Evolutionary conservation across 225 moss, liverwort and hornwort species (phyloP).

Genomic region (Physcomitrellopsis africana): DNA sequence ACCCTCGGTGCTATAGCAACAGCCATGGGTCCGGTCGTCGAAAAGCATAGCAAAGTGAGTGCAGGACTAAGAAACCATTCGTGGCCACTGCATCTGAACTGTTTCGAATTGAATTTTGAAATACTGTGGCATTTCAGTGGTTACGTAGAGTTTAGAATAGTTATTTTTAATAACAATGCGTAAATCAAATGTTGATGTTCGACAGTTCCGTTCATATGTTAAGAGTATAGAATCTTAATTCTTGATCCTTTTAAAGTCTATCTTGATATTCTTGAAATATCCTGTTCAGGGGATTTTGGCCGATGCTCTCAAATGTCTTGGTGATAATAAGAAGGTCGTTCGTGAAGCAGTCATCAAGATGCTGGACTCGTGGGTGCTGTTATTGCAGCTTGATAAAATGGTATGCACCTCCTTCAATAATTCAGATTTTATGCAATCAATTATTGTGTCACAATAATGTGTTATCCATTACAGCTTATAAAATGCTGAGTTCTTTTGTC

Average conservation of each 20-base stretch:
- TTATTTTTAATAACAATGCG: background rate
- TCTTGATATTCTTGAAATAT: background rate
- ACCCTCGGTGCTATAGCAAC: conserved; percentile 63
- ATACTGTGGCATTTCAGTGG: background rate
- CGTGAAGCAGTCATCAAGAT: conserved; percentile 78
- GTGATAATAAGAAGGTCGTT: conserved; percentile 85
- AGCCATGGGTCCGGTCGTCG: conserved; percentile 72
- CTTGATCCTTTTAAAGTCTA: background rate
- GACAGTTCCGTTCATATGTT: background rate
- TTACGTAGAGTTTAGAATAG: background rate
- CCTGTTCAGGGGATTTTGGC: conserved; percentile 51
- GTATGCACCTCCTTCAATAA: background rate
- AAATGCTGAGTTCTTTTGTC: conserved; percentile 1
- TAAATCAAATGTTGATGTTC: background rate
- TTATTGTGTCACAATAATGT: background rate
- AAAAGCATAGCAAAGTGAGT: conserved; percentile 64
- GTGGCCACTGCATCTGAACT: conserved; percentile 3
- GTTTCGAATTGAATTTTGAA: background rate
- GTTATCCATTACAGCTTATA: background rate
- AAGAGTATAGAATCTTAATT: background rate
- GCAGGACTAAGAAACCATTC: background rate
- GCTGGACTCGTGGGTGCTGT: conserved; percentile 67
- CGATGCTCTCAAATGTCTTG: conserved; percentile 80
- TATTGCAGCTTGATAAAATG: conserved; percentile 68
- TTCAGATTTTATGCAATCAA: background rate